Conservation (phyloP, 345 rosid species). For the Hypericum androsaemum region DNA sequence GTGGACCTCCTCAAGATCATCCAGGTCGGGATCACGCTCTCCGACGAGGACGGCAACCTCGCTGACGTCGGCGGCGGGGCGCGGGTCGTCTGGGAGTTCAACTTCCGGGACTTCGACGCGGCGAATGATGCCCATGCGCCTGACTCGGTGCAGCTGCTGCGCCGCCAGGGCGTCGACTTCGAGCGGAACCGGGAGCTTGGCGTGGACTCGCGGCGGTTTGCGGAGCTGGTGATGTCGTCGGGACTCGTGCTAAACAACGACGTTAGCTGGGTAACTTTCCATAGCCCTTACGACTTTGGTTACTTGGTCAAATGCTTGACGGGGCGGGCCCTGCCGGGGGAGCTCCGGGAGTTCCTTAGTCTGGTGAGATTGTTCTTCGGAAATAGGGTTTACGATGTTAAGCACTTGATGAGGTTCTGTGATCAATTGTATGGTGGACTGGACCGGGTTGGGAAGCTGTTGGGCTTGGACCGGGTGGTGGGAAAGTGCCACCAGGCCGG, state of each 20-base stretch:
- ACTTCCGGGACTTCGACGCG: conserved; percentile 62
- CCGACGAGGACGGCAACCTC: conserved; percentile 43
- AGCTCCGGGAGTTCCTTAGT: conserved; percentile 39
- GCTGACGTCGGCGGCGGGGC: conserved; percentile 41
- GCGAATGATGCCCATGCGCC: conserved; percentile 61
- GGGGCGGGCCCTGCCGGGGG: conserved; percentile 39
- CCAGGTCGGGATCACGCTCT: conserved; percentile 75
- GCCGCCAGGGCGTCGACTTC: conserved; percentile 74
- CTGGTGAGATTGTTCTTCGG: conserved; percentile 50
- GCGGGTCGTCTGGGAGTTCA: conserved; percentile 75
- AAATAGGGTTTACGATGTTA: conserved; percentile 53
- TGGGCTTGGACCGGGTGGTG: conserved; percentile 5
- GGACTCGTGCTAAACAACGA: conserved; percentile 64
- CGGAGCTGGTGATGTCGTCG: conserved; percentile 77
- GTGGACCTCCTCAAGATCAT: conserved; percentile 71
- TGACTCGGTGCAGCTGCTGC: conserved; percentile 68
- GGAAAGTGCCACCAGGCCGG: conserved; percentile 14
- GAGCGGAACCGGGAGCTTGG: conserved; percentile 47
- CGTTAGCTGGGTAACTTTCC: conserved; percentile 91
- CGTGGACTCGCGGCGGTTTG: conserved; percentile 48
- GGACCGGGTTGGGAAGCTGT: background rate
- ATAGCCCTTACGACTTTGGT: conserved; percentile 90
- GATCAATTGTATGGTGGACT: conserved; percentile 14
- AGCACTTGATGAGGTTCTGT: conserved; percentile 70
- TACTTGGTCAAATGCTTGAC: conserved; percentile 76